These are phyloP conservation scores for Phytophthora fragariae DNA, from an alignment of 352 stramenopile species.

Conservation along the genomic window DNA sequence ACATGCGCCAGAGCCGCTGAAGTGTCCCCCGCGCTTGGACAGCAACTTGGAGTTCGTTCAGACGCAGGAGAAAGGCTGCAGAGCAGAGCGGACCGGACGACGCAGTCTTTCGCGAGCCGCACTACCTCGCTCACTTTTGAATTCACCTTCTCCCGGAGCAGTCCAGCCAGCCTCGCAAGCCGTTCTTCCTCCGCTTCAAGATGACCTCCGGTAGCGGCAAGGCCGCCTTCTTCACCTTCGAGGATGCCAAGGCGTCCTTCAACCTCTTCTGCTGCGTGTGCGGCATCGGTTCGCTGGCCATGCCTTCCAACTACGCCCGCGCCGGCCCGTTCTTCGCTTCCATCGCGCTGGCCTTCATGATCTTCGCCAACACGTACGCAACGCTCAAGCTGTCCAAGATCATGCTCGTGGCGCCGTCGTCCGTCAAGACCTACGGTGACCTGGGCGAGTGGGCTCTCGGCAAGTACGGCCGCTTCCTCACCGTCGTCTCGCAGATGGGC, in stretches of 20 bases:
- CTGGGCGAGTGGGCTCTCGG: not conserved
- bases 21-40: not conserved
- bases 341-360: constrained; percentile 43
- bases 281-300: constrained; percentile 1
- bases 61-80: not conserved
- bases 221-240: not conserved
- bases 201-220: constrained; percentile 28
- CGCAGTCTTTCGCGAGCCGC: not conserved
- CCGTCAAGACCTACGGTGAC: constrained; percentile 39
- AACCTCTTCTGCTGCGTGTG: constrained; percentile 5
- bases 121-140: constrained; percentile 18
- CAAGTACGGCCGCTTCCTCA: not conserved
- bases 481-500: constrained; percentile 34
- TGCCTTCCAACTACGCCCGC: not conserved
- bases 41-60: not conserved
- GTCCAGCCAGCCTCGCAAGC: constrained; percentile 3
- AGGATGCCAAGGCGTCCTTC: constrained; percentile 1
- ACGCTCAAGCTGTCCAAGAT: constrained; percentile 48
- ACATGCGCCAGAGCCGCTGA: not conserved
- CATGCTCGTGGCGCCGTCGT: constrained; percentile 41
- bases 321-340: not conserved
- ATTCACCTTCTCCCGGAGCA: constrained; percentile 21
- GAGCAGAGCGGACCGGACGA: not conserved
- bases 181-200: constrained; percentile 5
- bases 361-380: constrained; percentile 52